A percentile compares a stretch with the other conserved stretches of the same genome.
Evolutionary conservation across 2,329 filamentous ascomycete genomes (phyloP).

Genomic region (Colletotrichum orchidophilum): DNA sequence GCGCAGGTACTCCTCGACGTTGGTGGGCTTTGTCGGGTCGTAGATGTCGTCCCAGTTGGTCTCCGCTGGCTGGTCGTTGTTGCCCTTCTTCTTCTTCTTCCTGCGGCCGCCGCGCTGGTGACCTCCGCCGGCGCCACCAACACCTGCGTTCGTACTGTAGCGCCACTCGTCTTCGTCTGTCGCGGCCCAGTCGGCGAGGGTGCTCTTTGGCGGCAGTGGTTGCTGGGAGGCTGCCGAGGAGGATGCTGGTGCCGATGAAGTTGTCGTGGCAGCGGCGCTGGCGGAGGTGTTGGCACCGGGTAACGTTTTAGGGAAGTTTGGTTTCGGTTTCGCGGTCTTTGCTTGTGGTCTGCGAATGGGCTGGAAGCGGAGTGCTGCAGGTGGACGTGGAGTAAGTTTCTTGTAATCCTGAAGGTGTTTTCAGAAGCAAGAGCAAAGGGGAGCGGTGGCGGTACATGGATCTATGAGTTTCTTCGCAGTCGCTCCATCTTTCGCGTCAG

Average conservation of each 20-base stretch:
- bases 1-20: conserved; percentile 83
- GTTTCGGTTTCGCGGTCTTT: conserved; percentile 68
- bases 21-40: conserved; percentile 83
- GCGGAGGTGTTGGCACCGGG: conserved; percentile 44
- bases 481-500: conserved; percentile 56
- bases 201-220: conserved; percentile 66
- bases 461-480: conserved; percentile 69
- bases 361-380: conserved; percentile 80
- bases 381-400: neutral
- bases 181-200: conserved; percentile 82
- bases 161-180: conserved; percentile 84
- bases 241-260: conserved; percentile 49
- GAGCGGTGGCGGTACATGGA: conserved; percentile 42
- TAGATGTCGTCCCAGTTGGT: conserved; percentile 95
- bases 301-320: conserved; percentile 61
- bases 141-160: conserved; percentile 54
- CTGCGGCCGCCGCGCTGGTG: conserved; percentile 81
- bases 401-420: conserved; percentile 43
- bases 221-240: conserved; percentile 44
- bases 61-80: conserved; percentile 62
- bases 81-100: conserved; percentile 76
- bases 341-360: conserved; percentile 81
- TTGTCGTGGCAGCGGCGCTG: conserved; percentile 39
- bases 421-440: conserved; percentile 1
- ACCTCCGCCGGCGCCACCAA: conserved; percentile 65